Percentiles rank a stretch among this genome's conserved stretches.
Evolutionary conservation across 352 stramenopile species (phyloP).

Genomic region (Phytophthora cactorum): DNA sequence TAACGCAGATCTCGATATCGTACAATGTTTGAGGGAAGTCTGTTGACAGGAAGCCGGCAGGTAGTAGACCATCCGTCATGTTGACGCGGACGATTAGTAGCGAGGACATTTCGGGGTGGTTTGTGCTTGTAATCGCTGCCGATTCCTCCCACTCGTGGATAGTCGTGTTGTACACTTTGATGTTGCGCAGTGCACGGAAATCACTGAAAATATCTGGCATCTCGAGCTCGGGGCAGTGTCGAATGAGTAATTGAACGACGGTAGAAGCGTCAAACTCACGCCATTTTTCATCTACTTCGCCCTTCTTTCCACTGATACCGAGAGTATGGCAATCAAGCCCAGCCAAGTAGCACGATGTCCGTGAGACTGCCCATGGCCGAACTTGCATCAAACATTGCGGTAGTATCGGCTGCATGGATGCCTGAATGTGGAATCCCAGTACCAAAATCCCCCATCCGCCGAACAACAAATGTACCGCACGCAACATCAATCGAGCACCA

Average conservation of each 20-base stretch:
- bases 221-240: conserved; percentile 40
- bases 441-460: conserved; percentile 16
- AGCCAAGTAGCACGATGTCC: conserved; percentile 42
- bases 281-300: conserved; percentile 22
- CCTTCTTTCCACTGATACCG: conserved; percentile 18
- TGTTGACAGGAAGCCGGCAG: conserved; percentile 36
- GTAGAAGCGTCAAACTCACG: conserved; percentile 35
- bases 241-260: conserved; percentile 39
- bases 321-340: conserved; percentile 36
- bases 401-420: conserved; percentile 16
- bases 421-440: conserved; percentile 29
- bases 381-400: conserved; percentile 40
- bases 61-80: conserved; percentile 39
- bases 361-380: conserved; percentile 35
- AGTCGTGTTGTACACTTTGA: conserved; percentile 54
- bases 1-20: conserved; percentile 49
- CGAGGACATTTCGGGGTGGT: conserved; percentile 34
- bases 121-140: conserved; percentile 23
- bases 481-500: neutral
- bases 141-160: conserved; percentile 33
- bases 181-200: conserved; percentile 32
- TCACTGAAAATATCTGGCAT: conserved; percentile 31
- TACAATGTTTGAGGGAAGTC: conserved; percentile 39
- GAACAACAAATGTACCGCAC: conserved; percentile 18
- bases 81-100: conserved; percentile 44